Percentiles rank a stretch among this genome's conserved stretches.
phyloP scores from a whole-genome alignment of 2,329 filamentous ascomycete species.

The Epichloe coenophiala region DNA sequence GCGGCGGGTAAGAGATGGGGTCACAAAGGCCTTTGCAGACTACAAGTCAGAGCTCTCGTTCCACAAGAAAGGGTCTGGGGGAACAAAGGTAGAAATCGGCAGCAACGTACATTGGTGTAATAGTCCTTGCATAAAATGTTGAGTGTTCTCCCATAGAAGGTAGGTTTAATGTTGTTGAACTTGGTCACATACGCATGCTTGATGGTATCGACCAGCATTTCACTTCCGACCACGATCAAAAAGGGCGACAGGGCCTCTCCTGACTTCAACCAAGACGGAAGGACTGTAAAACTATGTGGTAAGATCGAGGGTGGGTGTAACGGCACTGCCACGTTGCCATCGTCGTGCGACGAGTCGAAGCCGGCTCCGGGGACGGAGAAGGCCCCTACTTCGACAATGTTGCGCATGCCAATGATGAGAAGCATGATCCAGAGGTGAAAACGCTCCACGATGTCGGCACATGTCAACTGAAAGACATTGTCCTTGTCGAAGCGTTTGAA shows the following conservation, averaged over 20 bases:
- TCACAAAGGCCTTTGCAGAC: slow-evolving; percentile 62
- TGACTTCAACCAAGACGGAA: slow-evolving; percentile 64
- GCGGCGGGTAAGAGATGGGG: slow-evolving; percentile 78
- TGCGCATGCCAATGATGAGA: slow-evolving; percentile 87
- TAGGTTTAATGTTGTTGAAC: slow-evolving; percentile 93
- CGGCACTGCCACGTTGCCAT: slow-evolving; percentile 40
- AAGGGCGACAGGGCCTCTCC: slow-evolving; percentile 89
- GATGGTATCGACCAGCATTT: slow-evolving; percentile 93
- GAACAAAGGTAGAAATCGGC: not conserved
- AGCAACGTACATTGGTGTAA: slow-evolving; percentile 64
- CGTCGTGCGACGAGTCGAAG: slow-evolving; percentile 31
- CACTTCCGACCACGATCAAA: slow-evolving; percentile 82
- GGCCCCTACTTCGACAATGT: slow-evolving; percentile 89
- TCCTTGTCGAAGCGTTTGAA: slow-evolving; percentile 99
- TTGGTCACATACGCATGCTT: slow-evolving; percentile 98
- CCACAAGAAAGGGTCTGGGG: too few relatives aligned
- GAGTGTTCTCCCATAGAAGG: slow-evolving; percentile 76
- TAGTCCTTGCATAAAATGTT: slow-evolving; percentile 96
- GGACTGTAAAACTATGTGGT: slow-evolving; percentile 78
- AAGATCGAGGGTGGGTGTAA: slow-evolving; percentile 61
- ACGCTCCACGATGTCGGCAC: slow-evolving; percentile 89
- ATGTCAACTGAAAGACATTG: slow-evolving; percentile 90
- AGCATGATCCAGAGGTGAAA: slow-evolving; percentile 98
- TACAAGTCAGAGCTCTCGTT: not conserved
- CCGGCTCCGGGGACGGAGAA: slow-evolving; percentile 50